Evolutionary conservation across 257 asterid species (phyloP).

Genomic region (Asclepias syriaca): DNA sequence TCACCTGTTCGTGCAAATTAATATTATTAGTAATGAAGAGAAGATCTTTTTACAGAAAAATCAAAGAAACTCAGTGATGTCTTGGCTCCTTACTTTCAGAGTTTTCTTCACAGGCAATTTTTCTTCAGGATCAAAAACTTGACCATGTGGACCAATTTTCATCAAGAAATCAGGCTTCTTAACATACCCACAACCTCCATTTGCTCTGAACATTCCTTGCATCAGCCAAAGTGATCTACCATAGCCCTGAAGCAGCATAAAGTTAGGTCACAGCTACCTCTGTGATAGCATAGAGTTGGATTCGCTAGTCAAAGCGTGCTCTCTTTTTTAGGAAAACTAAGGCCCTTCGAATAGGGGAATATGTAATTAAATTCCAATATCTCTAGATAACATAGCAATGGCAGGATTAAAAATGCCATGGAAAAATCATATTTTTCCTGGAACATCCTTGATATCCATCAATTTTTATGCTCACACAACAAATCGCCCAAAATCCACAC

Average conservation of each 20-base stretch:
- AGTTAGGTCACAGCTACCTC: background rate
- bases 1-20: conserved; percentile 44
- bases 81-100: conserved; percentile 42
- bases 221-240: conserved; percentile 82
- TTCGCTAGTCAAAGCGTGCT: too few relatives aligned
- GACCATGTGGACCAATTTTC: conserved; percentile 33
- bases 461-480: background rate
- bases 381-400: background rate
- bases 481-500: background rate
- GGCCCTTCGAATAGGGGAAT: background rate
- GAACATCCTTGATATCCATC: background rate
- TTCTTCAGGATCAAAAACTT: conserved; percentile 51
- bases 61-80: background rate
- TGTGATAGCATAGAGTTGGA: too few relatives aligned
- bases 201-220: conserved; percentile 81
- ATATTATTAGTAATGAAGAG: conserved; percentile 9
- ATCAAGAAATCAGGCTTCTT: conserved; percentile 73
- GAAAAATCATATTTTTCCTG: background rate
- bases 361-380: background rate
- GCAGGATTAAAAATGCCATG: background rate
- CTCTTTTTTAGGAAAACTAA: too few relatives aligned
- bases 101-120: conserved; percentile 51
- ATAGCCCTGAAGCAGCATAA: conserved; percentile 45
- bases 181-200: conserved; percentile 82
- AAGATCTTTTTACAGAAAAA: background rate